Base-by-base conservation (phyloP, 768 basidiomycete genomes). In the Leccinum fibrillosum region DNA sequence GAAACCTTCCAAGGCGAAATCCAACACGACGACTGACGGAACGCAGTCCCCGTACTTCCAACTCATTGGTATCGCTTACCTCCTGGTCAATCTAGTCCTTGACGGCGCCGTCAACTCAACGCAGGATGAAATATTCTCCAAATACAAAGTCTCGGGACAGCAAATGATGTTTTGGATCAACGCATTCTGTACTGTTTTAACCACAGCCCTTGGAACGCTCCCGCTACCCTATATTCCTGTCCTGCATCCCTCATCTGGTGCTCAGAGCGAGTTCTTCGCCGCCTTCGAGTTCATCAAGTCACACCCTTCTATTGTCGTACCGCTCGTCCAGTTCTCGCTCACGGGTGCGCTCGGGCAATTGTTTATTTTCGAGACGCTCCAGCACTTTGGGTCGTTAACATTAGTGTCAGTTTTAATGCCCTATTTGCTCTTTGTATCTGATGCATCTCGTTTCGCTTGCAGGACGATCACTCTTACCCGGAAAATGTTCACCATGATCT, bases 141-240 rank as follows among this genome's bases (percentile, higher is more conserved):
- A 81, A 12, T 86, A 90, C 75, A 83, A 83, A 19, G 79, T 85
- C 47, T 77, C 83, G 3, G 97, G 97, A 8, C 94, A 97, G 73
- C 97, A 99, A 70, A 98, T 99, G 95, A 98, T 99, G 97, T 88
- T 98, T 71, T 96, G 86, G 86, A 96, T 99, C 74, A 96, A 94
- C 70, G 64, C 90, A 26, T 88, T 95, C 76, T 88, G 89, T 74
- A 91, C 94, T 3, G 60, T 87, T 37, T 71, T 92, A 56, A 87
- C 90, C 21, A 77, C 82, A 2, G 69, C 86, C 11, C 85, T 97
- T 26, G 82, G 87, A 26, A 69, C 89, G 7, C 79, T 92, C 50
- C 92, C 88, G 3, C 78, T 93, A 28, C 93, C 87, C 2, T 82
- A 86, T 64, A 91, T 94, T 55, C 89, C 94, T 17, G 86, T 94